Evolutionary conservation across 23 red algal genomes (phyloP).

Genomic region (Agarophyton chilense): DNA sequence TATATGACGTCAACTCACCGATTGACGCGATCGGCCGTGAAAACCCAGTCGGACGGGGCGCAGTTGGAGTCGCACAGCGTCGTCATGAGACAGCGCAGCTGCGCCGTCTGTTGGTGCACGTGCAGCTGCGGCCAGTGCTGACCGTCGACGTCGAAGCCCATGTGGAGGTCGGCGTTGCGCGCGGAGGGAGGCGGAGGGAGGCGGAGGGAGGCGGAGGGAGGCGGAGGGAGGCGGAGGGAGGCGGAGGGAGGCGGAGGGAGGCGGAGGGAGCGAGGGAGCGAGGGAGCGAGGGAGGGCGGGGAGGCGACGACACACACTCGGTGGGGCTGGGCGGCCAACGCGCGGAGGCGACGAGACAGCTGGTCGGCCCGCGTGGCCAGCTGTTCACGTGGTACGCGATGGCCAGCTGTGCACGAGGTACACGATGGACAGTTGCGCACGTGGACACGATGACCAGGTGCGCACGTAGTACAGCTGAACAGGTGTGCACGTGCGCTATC

Average conservation of each 20-base stretch:
- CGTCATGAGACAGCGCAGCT: slow-evolving; percentile 77
- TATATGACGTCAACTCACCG: slow-evolving; percentile 18
- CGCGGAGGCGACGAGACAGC: too few relatives aligned
- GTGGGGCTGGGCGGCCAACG: neutral
- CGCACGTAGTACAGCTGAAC: too few relatives aligned
- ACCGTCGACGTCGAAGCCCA: slow-evolving; percentile 45
- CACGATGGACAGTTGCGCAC: too few relatives aligned
- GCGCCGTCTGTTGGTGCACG: slow-evolving; percentile 75
- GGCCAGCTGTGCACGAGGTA: too few relatives aligned
- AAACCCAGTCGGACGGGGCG: slow-evolving; percentile 86
- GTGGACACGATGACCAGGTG: too few relatives aligned
- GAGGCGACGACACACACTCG: neutral
- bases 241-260: neutral
- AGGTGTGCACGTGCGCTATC: neutral
- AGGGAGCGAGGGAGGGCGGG: too few relatives aligned
- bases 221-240: neutral
- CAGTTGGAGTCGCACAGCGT: slow-evolving; percentile 76
- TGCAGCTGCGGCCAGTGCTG: slow-evolving; percentile 39
- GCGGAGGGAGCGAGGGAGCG: too few relatives aligned
- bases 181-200: neutral
- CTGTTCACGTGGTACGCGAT: too few relatives aligned
- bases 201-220: neutral
- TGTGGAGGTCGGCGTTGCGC: neutral
- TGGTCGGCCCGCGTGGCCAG: too few relatives aligned
- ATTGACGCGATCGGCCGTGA: slow-evolving; percentile 93